These are phyloP conservation scores for Jackrogersella multiformis DNA, from an alignment of 495 filamentous ascomycete genomes.

Conservation along the genomic window DNA sequence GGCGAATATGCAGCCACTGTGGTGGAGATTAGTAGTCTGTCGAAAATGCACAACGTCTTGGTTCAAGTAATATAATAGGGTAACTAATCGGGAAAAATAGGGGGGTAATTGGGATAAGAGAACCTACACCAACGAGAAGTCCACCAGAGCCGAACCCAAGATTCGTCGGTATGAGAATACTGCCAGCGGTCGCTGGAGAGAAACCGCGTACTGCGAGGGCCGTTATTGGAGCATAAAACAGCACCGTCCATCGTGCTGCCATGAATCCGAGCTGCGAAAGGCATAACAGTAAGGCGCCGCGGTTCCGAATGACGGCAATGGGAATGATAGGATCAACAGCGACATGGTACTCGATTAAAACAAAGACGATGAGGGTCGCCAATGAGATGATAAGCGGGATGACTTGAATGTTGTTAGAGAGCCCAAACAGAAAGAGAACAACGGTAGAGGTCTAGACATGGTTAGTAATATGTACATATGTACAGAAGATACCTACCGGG, in stretches of 20 bases:
- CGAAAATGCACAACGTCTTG: neutral
- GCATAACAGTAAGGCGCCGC: slow-evolving; percentile 73
- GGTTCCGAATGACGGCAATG: slow-evolving; percentile 66
- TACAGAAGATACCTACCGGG: neutral
- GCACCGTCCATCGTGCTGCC: slow-evolving; percentile 78
- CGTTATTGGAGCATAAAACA: slow-evolving; percentile 81
- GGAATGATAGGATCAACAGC: slow-evolving; percentile 76
- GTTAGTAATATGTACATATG: slow-evolving; percentile 7
- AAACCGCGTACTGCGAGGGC: slow-evolving; percentile 74
- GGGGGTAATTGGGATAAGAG: neutral
- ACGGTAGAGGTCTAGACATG: slow-evolving; percentile 58
- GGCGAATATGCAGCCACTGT: slow-evolving; percentile 71
- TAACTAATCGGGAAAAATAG: neutral
- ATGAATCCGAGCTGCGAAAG: slow-evolving; percentile 74
- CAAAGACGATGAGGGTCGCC: slow-evolving; percentile 63
- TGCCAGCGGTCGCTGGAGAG: slow-evolving; percentile 70
- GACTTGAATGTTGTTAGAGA: slow-evolving; percentile 65
- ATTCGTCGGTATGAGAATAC: slow-evolving; percentile 80
- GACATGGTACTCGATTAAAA: slow-evolving; percentile 66
- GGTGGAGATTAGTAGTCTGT: slow-evolving; percentile 3
- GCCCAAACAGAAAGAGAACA: slow-evolving; percentile 71
- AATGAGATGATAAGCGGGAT: slow-evolving; percentile 67
- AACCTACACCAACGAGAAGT: slow-evolving; percentile 65
- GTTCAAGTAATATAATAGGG: neutral
- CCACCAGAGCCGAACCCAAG: slow-evolving; percentile 76